phyloP scores from a whole-genome alignment of 2,329 filamentous ascomycete genomes.

The Diplodia corticola region DNA sequence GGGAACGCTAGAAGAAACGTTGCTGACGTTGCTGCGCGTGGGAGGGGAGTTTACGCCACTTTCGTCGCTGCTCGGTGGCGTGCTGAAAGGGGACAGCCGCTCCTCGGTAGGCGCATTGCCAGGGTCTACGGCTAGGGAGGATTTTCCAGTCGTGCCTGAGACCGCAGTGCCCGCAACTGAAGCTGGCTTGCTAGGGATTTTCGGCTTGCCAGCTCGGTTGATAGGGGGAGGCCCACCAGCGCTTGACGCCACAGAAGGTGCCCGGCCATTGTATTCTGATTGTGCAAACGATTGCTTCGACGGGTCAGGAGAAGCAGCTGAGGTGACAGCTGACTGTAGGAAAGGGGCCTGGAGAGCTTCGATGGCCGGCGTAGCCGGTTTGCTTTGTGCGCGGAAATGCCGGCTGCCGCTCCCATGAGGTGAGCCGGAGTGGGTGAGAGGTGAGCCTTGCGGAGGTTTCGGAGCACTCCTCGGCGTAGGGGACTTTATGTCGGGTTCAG shows the following conservation, averaged over 20 bases:
- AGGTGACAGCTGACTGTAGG: constrained; percentile 29
- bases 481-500: constrained; percentile 34
- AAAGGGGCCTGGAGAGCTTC: constrained; percentile 42
- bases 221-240: constrained; percentile 64
- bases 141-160: constrained; percentile 28
- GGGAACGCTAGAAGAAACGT: constrained; percentile 25
- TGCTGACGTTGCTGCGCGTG: not conserved
- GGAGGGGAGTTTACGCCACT: constrained; percentile 39
- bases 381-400: constrained; percentile 42
- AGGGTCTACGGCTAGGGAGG: constrained; percentile 42
- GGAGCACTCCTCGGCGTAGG: constrained; percentile 34
- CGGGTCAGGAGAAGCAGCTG: constrained; percentile 30
- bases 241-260: constrained; percentile 33
- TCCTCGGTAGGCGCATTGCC: constrained; percentile 45
- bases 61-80: constrained; percentile 74
- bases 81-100: constrained; percentile 76
- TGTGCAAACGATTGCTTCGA: constrained; percentile 27
- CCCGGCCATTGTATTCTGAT: not conserved
- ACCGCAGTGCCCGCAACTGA: constrained; percentile 26
- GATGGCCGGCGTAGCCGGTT: constrained; percentile 43
- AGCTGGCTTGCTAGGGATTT: constrained; percentile 55
- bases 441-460: constrained; percentile 29
- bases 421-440: constrained; percentile 24
- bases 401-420: constrained; percentile 29
- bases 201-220: constrained; percentile 79